phyloP scores from a whole-genome alignment of 306 rosid genomes.

The Prunus mume region DNA sequence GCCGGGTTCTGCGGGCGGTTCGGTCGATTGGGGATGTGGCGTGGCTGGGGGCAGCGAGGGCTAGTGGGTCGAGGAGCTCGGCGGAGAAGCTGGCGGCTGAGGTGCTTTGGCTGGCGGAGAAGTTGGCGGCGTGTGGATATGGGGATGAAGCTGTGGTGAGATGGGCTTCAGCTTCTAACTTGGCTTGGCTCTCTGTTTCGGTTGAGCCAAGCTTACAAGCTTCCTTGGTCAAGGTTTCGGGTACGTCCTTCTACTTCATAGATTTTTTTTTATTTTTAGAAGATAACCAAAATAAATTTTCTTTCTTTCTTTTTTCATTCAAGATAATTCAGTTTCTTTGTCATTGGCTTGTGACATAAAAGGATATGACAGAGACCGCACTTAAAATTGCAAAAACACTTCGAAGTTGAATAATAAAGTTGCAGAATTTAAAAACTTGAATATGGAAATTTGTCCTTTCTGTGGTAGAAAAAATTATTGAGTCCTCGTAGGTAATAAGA shows the following conservation, averaged over 20 bases:
- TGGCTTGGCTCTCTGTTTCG: slow-evolving; percentile 54
- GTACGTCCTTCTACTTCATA: slow-evolving; percentile 17
- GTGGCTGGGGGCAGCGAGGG: background rate
- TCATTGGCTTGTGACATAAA: too few relatives aligned
- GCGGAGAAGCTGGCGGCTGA: slow-evolving; percentile 70
- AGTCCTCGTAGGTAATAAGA: too few relatives aligned
- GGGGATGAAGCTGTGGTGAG: slow-evolving; percentile 37
- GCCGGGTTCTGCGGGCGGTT: slow-evolving; percentile 29
- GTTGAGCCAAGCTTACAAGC: slow-evolving; percentile 71
- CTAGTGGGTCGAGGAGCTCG: slow-evolving; percentile 25
- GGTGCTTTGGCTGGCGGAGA: slow-evolving; percentile 67
- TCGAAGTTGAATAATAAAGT: too few relatives aligned
- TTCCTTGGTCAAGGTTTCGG: slow-evolving; percentile 57
- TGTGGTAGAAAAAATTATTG: too few relatives aligned
- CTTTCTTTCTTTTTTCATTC: too few relatives aligned
- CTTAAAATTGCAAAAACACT: too few relatives aligned
- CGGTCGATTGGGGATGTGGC: slow-evolving; percentile 13
- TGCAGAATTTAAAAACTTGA: too few relatives aligned
- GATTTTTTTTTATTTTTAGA: background rate
- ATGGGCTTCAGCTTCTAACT: slow-evolving; percentile 56
- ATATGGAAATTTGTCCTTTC: too few relatives aligned
- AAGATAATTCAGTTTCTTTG: too few relatives aligned
- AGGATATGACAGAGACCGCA: too few relatives aligned
- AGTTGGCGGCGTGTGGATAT: slow-evolving; percentile 56
- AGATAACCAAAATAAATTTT: too few relatives aligned